These are phyloP conservation scores for Arachis hypogaea DNA, from an alignment of 306 rosid genomes.

Conservation along the genomic window DNA sequence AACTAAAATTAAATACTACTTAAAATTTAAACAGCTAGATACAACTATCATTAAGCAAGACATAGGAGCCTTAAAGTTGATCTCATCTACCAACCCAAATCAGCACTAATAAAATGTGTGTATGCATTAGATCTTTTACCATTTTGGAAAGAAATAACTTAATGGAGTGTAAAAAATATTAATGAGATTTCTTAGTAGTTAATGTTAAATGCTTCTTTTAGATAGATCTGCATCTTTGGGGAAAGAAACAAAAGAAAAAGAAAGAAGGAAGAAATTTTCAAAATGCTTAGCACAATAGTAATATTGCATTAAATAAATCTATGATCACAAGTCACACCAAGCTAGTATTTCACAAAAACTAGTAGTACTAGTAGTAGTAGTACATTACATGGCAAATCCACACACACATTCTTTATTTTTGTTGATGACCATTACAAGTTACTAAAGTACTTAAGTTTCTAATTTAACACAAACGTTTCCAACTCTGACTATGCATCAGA, in stretches of 20 bases:
- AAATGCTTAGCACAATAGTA: background rate
- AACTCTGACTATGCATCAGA: conserved; percentile 38
- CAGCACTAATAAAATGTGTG: too few species aligned
- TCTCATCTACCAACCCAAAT: background rate
- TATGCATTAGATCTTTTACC: background rate
- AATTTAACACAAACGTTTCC: background rate
- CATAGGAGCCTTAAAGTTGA: background rate
- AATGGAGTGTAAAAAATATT: too few species aligned
- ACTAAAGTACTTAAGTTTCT: background rate
- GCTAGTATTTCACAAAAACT: background rate
- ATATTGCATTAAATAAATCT: background rate
- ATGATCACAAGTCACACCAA: background rate
- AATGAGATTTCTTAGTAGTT: too few species aligned
- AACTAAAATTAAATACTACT: too few species aligned
- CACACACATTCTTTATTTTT: background rate
- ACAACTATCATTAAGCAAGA: background rate
- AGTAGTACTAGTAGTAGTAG: background rate
- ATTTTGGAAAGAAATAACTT: background rate
- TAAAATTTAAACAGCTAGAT: too few species aligned
- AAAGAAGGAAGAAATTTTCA: background rate
- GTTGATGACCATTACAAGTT: background rate
- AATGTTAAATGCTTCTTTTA: too few species aligned
- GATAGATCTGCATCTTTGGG: background rate
- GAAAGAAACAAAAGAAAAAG: background rate
- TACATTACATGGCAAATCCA: conserved; percentile 22